These are phyloP conservation scores for Chlamydomonas eustigma DNA, from an alignment of 139 green algal genomes.

Conservation along the genomic window DNA sequence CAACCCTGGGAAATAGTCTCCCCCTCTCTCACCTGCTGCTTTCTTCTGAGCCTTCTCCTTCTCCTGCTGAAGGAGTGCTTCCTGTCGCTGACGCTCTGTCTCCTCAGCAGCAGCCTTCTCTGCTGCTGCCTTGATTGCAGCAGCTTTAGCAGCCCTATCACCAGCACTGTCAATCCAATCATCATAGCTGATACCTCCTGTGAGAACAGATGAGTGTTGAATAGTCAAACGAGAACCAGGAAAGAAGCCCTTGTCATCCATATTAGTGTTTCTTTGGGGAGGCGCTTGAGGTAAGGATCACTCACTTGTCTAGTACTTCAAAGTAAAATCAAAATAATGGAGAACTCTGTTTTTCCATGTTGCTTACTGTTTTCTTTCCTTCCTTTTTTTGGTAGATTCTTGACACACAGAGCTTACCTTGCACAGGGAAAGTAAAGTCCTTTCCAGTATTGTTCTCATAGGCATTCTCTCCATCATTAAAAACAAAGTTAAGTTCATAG, in stretches of 20 bases:
- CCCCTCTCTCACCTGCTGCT: constrained; percentile 8
- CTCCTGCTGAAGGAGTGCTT: constrained; percentile 22
- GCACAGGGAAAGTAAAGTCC: constrained; percentile 12
- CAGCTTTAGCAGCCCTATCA: neutral
- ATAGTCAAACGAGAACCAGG: no score
- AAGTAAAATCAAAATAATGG: no score
- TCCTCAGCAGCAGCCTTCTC: constrained; percentile 35
- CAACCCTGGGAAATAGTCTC: neutral
- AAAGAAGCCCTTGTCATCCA: no score
- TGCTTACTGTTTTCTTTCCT: no score
- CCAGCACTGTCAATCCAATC: constrained; percentile 41
- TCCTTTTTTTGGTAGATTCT: no score
- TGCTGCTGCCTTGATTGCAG: neutral
- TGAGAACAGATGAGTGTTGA: no score
- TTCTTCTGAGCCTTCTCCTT: constrained; percentile 9
- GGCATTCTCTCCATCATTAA: constrained; percentile 54
- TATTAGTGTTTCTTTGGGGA: no score
- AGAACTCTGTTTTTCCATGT: no score
- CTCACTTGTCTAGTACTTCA: no score
- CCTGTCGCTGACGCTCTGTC: constrained; percentile 21
- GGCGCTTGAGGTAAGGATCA: no score
- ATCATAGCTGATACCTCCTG: constrained; percentile 45
- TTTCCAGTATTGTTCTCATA: constrained; percentile 42
- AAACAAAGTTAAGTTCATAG: constrained; percentile 80
- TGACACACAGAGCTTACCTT: neutral